These are phyloP conservation scores for Yamadazyma spencermartinsiae DNA, from an alignment of 1,139 yeast species.

Conservation along the genomic window DNA sequence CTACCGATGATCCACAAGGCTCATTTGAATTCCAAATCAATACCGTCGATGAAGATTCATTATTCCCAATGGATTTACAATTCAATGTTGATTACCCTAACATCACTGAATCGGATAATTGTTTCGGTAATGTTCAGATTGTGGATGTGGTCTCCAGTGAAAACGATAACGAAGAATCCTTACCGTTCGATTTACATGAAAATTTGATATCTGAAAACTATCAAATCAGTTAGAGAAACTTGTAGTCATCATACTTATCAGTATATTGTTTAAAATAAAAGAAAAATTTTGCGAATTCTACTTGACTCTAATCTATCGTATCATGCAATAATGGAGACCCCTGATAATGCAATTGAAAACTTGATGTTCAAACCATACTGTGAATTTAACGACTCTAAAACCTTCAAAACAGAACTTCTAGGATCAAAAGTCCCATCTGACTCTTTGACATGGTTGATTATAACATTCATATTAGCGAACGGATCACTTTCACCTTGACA, in stretches of 20 bases:
- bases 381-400: slow-evolving; percentile 44
- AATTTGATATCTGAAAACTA: slow-evolving; percentile 65
- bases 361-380: slow-evolving; percentile 36
- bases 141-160: slow-evolving; percentile 40
- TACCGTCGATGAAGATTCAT: slow-evolving; percentile 69
- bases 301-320: background rate
- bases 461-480: slow-evolving; percentile 41
- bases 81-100: slow-evolving; percentile 41
- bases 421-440: slow-evolving; percentile 48
- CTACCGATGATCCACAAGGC: slow-evolving; percentile 59
- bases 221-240: slow-evolving; percentile 35
- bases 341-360: slow-evolving; percentile 57
- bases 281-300: background rate
- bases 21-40: slow-evolving; percentile 73
- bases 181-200: slow-evolving; percentile 73
- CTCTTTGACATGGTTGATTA: slow-evolving; percentile 77
- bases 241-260: background rate
- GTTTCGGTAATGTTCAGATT: slow-evolving; percentile 45
- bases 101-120: slow-evolving; percentile 38
- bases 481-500: background rate
- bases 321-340: slow-evolving; percentile 30
- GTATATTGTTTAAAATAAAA: slow-evolving; percentile 2
- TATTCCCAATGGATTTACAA: slow-evolving; percentile 82
- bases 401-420: slow-evolving; percentile 46
- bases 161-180: slow-evolving; percentile 41